Conservation (phyloP, 257 asterid genomes). For the Solanum piurae region DNA sequence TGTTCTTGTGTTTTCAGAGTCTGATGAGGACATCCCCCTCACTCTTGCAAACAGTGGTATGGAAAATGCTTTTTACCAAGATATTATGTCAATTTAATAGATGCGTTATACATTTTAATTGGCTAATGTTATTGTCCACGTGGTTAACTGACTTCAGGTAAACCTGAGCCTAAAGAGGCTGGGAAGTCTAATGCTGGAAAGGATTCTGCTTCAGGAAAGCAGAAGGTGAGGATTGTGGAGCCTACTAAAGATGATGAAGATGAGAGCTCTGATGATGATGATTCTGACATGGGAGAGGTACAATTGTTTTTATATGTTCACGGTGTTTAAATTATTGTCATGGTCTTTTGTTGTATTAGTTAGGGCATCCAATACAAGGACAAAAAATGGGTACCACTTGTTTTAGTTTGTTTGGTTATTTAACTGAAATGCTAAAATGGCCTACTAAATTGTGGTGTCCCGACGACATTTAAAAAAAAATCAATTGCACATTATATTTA, state of each 20-base stretch:
- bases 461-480: neutral
- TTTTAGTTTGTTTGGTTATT: neutral
- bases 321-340: neutral
- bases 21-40: neutral
- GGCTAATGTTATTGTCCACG: neutral
- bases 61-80: neutral
- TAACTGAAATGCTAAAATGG: neutral
- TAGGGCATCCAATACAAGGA: neutral
- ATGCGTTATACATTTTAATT: neutral
- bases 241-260: constrained; percentile 5
- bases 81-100: neutral
- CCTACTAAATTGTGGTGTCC: neutral
- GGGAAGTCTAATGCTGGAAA: neutral
- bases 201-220: neutral
- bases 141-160: neutral
- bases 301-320: neutral
- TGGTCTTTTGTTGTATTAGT: neutral
- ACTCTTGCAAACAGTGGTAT: neutral
- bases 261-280: constrained; percentile 1
- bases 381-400: neutral
- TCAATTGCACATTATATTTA: neutral
- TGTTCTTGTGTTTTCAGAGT: neutral
- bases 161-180: constrained; percentile 9
- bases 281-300: neutral
- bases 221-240: constrained; percentile 4